A percentile compares a stretch with the other conserved stretches of the same genome.
phyloP scores from a whole-genome alignment of 352 stramenopile genomes.

The Elongisporangium undulatum region DNA sequence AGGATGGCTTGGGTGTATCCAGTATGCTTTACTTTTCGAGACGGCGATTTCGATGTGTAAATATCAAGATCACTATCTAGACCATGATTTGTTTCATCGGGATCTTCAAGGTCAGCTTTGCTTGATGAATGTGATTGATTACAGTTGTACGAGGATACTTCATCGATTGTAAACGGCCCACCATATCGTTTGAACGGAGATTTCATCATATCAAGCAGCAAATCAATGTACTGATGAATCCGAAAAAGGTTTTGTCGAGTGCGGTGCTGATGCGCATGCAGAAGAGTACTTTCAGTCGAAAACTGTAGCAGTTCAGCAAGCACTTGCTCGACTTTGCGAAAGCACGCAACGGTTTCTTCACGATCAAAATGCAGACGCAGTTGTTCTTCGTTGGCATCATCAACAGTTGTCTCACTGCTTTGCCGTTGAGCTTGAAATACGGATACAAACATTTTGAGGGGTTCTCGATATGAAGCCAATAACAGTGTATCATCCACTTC shows the following conservation, averaged over 20 bases:
- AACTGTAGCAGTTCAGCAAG: conserved; percentile 46
- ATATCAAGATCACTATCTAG: background rate
- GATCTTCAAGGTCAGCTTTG: conserved; percentile 3
- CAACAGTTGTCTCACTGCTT: background rate
- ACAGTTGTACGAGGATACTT: conserved; percentile 49
- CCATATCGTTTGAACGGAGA: conserved; percentile 53
- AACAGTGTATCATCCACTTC: conserved; percentile 62
- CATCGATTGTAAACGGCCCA: conserved; percentile 53
- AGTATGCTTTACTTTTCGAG: background rate
- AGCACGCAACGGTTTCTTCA: conserved; percentile 26
- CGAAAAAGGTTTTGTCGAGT: conserved; percentile 49
- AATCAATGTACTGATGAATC: conserved; percentile 54
- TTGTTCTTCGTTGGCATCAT: conserved; percentile 6
- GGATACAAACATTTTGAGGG: conserved; percentile 28
- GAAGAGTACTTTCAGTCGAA: conserved; percentile 22
- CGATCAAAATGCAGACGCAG: conserved; percentile 19
- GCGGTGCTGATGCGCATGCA: conserved; percentile 20
- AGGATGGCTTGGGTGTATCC: background rate
- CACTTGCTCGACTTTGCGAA: conserved; percentile 33
- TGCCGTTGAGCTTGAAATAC: conserved; percentile 19
- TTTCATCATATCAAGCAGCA: conserved; percentile 63
- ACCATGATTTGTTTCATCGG: conserved; percentile 6
- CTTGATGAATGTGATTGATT: conserved; percentile 19
- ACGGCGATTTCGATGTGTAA: background rate
- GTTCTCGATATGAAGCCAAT: conserved; percentile 51